Evolutionary conservation across 2,329 filamentous ascomycete species (phyloP).

Genomic region (Diaporthe longicolla): DNA sequence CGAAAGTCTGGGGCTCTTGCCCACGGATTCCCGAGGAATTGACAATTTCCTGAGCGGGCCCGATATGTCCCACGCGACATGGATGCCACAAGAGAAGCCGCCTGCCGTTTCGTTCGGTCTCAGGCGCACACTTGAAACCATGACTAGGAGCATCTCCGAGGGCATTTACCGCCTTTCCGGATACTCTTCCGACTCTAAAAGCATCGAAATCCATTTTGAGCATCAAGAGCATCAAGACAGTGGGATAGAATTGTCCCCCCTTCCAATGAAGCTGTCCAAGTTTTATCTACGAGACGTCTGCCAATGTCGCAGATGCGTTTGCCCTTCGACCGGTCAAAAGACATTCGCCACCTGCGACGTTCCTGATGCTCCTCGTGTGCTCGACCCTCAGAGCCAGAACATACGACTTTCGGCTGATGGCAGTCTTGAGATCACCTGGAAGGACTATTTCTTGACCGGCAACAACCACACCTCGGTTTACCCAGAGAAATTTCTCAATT

Average conservation of each 20-base stretch:
- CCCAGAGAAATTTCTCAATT: slow-evolving; percentile 47
- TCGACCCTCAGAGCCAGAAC: slow-evolving; percentile 8
- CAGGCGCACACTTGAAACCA: neutral
- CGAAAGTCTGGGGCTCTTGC: no score
- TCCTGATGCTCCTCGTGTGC: slow-evolving; percentile 51
- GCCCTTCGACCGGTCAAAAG: slow-evolving; percentile 72
- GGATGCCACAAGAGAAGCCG: neutral
- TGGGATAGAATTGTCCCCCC: no score
- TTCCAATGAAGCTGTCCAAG: neutral
- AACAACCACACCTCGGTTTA: slow-evolving; percentile 53
- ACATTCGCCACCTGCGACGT: slow-evolving; percentile 62
- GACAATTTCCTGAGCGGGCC: no score
- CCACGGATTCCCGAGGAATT: no score
- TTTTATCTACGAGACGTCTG: slow-evolving; percentile 68
- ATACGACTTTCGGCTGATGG: slow-evolving; percentile 55
- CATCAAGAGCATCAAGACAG: no score
- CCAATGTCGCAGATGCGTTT: slow-evolving; percentile 65
- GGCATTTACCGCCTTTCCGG: neutral
- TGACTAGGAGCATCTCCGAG: no score
- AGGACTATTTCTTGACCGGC: slow-evolving; percentile 57
- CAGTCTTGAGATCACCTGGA: slow-evolving; percentile 73
- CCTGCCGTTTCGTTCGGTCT: neutral
- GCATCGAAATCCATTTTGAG: neutral
- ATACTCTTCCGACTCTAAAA: neutral
- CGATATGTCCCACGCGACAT: no score